Conservation (phyloP, 441 rosid species). For the Metrosideros polymorpha region DNA sequence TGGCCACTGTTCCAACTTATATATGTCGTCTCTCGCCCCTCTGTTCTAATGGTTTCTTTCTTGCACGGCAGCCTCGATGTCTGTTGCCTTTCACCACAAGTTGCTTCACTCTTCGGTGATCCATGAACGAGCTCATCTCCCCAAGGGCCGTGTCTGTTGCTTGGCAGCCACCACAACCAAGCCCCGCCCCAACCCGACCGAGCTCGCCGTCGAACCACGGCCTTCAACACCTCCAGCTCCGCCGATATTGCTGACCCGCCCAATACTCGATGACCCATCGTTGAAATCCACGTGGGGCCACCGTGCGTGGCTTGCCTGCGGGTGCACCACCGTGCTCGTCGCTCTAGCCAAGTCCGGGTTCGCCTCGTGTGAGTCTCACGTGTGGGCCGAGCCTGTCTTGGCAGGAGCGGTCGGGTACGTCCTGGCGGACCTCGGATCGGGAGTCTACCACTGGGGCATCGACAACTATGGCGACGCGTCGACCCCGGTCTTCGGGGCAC, state of each 20-base stretch:
- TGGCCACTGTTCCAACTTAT: conserved; percentile 11
- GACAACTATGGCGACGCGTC: conserved; percentile 77
- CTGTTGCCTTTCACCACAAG: conserved; percentile 32
- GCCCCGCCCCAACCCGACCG: conserved; percentile 16
- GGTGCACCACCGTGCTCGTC: conserved; percentile 51
- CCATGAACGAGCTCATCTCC: conserved; percentile 1
- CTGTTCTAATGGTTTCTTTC: background rate
- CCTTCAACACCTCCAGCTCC: conserved; percentile 2
- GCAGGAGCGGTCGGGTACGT: conserved; percentile 65
- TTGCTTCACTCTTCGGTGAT: background rate
- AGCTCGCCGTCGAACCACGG: conserved; percentile 11
- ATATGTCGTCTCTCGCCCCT: background rate
- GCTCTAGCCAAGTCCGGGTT: conserved; percentile 49
- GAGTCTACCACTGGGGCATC: conserved; percentile 86
- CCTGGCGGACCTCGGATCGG: conserved; percentile 75
- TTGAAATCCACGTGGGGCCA: conserved; percentile 72
- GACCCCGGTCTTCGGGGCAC: conserved; percentile 59
- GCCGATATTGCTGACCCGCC: conserved; percentile 10
- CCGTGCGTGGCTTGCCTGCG: conserved; percentile 59
- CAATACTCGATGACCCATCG: conserved; percentile 34
- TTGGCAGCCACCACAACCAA: conserved; percentile 21
- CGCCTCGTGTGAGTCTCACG: conserved; percentile 33
- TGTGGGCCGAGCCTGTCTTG: conserved; percentile 48
- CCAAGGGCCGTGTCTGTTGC: conserved; percentile 13
- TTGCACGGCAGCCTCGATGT: conserved; percentile 23